Conservation (phyloP, 2,329 filamentous ascomycete species). For the Calonectria pseudoreteaudii region DNA sequence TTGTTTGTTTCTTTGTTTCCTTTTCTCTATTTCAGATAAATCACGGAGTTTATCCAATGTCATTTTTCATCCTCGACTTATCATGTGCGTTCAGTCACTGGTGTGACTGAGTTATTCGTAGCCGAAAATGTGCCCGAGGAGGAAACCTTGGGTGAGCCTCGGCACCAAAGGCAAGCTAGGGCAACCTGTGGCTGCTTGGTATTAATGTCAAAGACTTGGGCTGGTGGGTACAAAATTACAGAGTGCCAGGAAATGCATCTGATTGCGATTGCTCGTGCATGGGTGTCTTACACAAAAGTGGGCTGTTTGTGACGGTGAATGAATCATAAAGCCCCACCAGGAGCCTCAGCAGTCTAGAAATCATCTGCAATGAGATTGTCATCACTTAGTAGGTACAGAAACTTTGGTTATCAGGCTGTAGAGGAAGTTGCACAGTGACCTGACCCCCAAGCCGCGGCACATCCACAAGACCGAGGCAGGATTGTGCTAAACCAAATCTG, state of each 20-base stretch:
- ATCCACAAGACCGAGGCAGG: too few species aligned
- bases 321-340: not conserved
- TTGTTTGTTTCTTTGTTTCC: slow-evolving; percentile 17
- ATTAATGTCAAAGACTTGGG: not conserved
- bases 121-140: not conserved
- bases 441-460: not conserved
- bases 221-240: not conserved
- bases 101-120: not conserved
- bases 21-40: slow-evolving; percentile 18
- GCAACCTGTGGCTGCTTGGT: not conserved
- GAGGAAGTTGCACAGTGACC: not conserved
- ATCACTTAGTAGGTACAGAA: not conserved
- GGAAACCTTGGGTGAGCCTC: not conserved
- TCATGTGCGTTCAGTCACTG: not conserved
- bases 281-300: not conserved
- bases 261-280: not conserved
- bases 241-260: not conserved
- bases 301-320: not conserved
- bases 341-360: not conserved
- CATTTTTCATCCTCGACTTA: slow-evolving; percentile 10
- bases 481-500: not conserved
- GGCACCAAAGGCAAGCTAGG: not conserved
- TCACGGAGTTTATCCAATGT: slow-evolving; percentile 1
- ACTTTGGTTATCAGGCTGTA: not conserved
- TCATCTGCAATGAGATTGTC: not conserved